A percentile compares a stretch with the other conserved stretches of the same genome.
Evolutionary conservation across 345 rosid species (phyloP).

Genomic region (Erucastrum elatum): DNA sequence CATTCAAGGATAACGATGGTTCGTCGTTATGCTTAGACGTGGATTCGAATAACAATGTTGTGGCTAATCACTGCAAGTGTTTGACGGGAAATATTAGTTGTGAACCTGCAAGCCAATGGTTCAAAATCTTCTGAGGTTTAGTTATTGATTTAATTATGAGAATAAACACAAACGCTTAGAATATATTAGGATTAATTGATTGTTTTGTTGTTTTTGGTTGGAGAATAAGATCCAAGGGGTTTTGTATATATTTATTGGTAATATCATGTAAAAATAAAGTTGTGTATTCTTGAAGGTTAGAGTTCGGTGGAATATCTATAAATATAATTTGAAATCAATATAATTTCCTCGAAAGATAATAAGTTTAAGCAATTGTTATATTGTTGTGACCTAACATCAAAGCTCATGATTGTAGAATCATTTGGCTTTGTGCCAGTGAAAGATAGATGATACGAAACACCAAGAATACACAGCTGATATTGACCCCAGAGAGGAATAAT

Average conservation of each 20-base stretch:
- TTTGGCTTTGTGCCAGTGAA: background rate
- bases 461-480: background rate
- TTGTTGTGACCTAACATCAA: background rate
- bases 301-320: background rate
- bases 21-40: constrained; percentile 65
- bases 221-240: background rate
- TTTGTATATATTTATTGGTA: background rate
- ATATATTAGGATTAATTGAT: background rate
- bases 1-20: constrained; percentile 47
- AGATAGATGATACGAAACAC: background rate
- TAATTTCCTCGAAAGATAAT: background rate
- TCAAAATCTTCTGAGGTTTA: constrained; percentile 48
- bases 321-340: background rate
- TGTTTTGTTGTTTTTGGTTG: background rate
- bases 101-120: constrained; percentile 74
- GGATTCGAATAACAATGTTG: constrained; percentile 45
- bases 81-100: constrained; percentile 48
- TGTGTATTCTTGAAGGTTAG: background rate
- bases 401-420: too few species aligned
- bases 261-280: too few species aligned
- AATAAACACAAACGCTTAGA: background rate
- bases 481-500: background rate
- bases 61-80: constrained; percentile 57
- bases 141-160: background rate
- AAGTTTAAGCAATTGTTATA: background rate